These are phyloP conservation scores for Litchi chinensis DNA, from an alignment of 345 rosid species.

Conservation along the genomic window DNA sequence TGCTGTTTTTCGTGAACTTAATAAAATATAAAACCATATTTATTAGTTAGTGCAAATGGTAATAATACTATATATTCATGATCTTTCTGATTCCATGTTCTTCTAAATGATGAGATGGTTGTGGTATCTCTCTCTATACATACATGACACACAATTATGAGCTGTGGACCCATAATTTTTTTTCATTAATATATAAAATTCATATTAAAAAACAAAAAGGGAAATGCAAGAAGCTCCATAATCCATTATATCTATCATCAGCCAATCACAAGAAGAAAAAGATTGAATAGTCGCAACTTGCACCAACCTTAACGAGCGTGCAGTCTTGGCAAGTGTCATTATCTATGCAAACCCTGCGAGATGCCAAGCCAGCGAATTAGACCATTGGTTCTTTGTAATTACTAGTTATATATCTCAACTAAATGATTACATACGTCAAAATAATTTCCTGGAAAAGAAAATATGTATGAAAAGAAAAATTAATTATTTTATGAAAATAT, in stretches of 20 bases:
- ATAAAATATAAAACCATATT: not conserved
- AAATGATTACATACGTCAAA: not conserved
- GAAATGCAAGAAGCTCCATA: not conserved
- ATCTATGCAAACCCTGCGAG: slow-evolving; percentile 79
- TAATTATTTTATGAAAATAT: not conserved
- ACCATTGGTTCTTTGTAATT: not conserved
- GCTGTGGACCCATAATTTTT: not conserved
- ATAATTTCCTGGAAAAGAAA: not conserved
- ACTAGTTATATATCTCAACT: not conserved
- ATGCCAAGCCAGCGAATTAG: slow-evolving; percentile 14
- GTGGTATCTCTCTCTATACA: not conserved
- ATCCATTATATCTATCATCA: not conserved
- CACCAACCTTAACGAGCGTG: slow-evolving; percentile 82
- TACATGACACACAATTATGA: not conserved
- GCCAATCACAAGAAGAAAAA: not conserved
- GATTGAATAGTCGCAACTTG: not conserved
- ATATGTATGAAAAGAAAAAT: not conserved
- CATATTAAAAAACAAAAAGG: too few species aligned
- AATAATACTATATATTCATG: not conserved
- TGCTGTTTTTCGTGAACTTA: not conserved
- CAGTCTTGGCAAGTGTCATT: slow-evolving; percentile 71
- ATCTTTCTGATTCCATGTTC: not conserved
- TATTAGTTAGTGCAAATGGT: not conserved
- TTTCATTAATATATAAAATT: not conserved
- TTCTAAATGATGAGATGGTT: not conserved